These are phyloP conservation scores for Kodamaea fukazawae DNA, from an alignment of 805 yeast species.

Conservation along the genomic window DNA sequence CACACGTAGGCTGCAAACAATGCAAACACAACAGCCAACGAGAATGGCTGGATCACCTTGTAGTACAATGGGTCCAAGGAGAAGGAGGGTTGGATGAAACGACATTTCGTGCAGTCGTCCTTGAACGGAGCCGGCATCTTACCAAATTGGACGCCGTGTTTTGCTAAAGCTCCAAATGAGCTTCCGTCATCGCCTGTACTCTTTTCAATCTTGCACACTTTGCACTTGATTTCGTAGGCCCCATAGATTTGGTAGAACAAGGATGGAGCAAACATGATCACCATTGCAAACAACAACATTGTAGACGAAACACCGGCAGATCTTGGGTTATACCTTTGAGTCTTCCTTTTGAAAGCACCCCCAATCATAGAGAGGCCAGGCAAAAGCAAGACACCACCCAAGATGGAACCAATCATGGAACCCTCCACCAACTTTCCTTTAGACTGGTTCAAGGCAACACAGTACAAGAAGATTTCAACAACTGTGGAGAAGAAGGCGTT, in stretches of 20 bases:
- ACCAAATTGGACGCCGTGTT: neutral
- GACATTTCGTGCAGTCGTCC: constrained; percentile 64
- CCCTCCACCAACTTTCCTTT: constrained; percentile 94
- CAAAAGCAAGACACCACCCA: constrained; percentile 85
- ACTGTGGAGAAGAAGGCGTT: constrained; percentile 96
- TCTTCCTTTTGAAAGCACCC: constrained; percentile 88
- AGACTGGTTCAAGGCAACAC: constrained; percentile 82
- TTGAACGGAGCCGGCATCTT: neutral
- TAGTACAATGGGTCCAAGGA: constrained; percentile 65
- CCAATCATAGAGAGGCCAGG: constrained; percentile 98
- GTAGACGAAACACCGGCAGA: constrained; percentile 97
- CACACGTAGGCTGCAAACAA: constrained; percentile 81
- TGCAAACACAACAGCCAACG: constrained; percentile 73
- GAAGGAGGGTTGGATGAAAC: constrained; percentile 74
- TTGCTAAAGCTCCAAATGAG: neutral
- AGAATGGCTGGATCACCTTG: constrained; percentile 74
- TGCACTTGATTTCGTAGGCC: constrained; percentile 73
- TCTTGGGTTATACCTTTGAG: constrained; percentile 92
- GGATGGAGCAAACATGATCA: constrained; percentile 91
- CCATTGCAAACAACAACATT: constrained; percentile 85
- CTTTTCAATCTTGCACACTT: constrained; percentile 41
- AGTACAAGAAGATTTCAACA: constrained; percentile 87
- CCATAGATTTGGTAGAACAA: constrained; percentile 88
- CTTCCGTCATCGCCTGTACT: neutral
- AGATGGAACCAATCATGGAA: constrained; percentile 86